Base-by-base conservation (phyloP, 2,329 filamentous ascomycete species). In the Cercospora zeae-maydis region DNA sequence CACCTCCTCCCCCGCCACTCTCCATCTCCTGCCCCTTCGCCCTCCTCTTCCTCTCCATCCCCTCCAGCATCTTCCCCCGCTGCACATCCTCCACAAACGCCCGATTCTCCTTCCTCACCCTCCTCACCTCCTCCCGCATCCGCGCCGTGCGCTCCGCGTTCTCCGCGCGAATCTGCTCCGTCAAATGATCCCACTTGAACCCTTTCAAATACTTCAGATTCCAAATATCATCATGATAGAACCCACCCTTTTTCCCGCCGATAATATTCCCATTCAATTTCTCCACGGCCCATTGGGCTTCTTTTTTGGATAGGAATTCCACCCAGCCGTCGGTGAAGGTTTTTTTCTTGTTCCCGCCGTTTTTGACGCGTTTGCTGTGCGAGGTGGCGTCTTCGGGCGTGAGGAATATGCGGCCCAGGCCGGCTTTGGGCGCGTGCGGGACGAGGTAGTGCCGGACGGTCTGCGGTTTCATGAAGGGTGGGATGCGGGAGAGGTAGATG, bases 211-310 rank as follows among this genome's bases (percentile, higher is more conserved):
- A 96, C 64, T 90, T 83, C 66, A 95, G 79, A 70, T 89, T 93
- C 91, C 91, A 96, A 49, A 96, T 83, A 75, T 96, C 91, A 74
- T 96, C 91, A 70, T 90, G 86, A 78, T 93, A 96, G 74, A 90
- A 92, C 54, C 84, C 85, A 11, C 90, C 84, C 79, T 96, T 96
- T 79, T 93, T 93, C 27, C 91, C 91, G 56, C 91, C 91, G 67
- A 95, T 90, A 11, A 84, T 90, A 66, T 84, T 85, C 45, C 89
- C 88, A 73, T 96, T 96, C 55, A 96, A 80, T 27, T 89, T 82
- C 68, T 91, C 88, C 55, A 87, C 90, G 0, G 86, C 88, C n/a
- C 84, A 80, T 75, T 93, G 92, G 36, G 91, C 91, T 66, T 93
- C 87, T 66, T 83, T 83, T 76, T 95, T 95, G 66, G 83, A 82